Base-by-base conservation (phyloP, 1,139 yeast genomes). In the Debaryomyces udenii region DNA sequence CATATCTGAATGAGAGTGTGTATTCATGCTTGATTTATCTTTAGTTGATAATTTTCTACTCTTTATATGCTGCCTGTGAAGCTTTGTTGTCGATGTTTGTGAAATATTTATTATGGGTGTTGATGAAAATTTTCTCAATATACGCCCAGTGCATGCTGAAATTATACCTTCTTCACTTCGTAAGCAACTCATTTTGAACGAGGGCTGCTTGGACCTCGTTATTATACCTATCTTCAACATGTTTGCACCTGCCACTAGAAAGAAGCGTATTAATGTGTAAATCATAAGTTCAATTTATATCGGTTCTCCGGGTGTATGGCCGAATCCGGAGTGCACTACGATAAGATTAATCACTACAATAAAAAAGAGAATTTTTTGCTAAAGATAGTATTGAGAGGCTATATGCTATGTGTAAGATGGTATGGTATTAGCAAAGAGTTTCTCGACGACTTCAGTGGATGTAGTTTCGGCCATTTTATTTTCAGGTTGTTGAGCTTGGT, bases 401-500 rank as follows among this genome's bases (percentile, higher is more conserved):
- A 22, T 16, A 14, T n/a, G 10, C 30, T 34, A 34, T 26, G 26
- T 26, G 11, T n/a, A 22, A 24, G 37, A 34, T 23, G 20, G 37
- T n/a, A 34, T 26, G 13, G 30, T 26, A n/a, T n/a, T 26, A 6
- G 43, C 40, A 22, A 43, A 43, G 14, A 43, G 36, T 31, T 38
- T 35, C 24, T 43, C 44, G n/a, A 43, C 43, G 15, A 42, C 38
- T 17, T 39, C 46, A 4, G 44, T 35, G 11, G 46, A 44, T n/a
- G 42, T 37, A 24, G 38, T 31, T n/a, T 39, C 31, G 9, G 31
- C 24, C 9, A 22, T 23, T 20, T 24, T 24, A 10, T 17, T n/a
- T 10, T 10, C 4, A 10, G 23, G 35, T 22, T 32, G 27, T 9
- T 20, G 22, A 26, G 14, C 14, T 10, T 6, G 28, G 18, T 17